phyloP scores from a whole-genome alignment of 1,139 yeast genomes.

The Taphrina communis region DNA sequence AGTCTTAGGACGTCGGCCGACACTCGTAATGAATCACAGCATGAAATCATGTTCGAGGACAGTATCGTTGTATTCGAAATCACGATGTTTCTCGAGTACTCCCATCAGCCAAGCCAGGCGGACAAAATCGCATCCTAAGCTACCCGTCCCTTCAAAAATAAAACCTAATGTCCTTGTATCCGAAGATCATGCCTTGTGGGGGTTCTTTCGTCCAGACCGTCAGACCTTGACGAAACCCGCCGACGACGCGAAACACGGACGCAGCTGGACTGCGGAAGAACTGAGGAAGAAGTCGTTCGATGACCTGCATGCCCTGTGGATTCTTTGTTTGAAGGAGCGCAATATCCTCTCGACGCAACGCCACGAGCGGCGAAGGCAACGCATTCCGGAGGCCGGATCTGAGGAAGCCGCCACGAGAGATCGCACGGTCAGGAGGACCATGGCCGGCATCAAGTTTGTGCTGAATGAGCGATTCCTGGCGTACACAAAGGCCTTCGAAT shows the following conservation, averaged over 20 bases:
- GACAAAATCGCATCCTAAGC: constrained; percentile 14
- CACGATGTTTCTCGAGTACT: constrained; percentile 1
- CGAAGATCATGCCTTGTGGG: constrained; percentile 95
- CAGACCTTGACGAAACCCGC: constrained; percentile 53
- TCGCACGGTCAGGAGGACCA: constrained; percentile 42
- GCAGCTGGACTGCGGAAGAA: constrained; percentile 88
- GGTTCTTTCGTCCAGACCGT: constrained; percentile 70
- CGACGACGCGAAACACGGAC: constrained; percentile 54
- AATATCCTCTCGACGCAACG: constrained; percentile 79
- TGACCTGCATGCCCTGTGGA: constrained; percentile 91
- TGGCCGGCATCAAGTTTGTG: constrained; percentile 44
- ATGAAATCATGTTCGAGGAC: constrained; percentile 7
- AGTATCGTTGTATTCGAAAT: background rate
- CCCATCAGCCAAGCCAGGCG: constrained; percentile 15
- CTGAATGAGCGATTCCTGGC: constrained; percentile 43
- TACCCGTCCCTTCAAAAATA: constrained; percentile 38
- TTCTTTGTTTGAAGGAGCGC: constrained; percentile 79
- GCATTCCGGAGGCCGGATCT: constrained; percentile 13
- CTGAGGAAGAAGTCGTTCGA: constrained; percentile 89
- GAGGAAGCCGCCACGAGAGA: constrained; percentile 19
- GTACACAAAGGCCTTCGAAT: constrained; percentile 40
- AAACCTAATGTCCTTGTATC: constrained; percentile 28
- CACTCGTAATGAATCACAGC: background rate
- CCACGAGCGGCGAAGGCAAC: constrained; percentile 55
- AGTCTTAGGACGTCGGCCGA: too few relatives aligned